Conservation (phyloP, 345 rosid species). For the Eutrema yunnanense region DNA sequence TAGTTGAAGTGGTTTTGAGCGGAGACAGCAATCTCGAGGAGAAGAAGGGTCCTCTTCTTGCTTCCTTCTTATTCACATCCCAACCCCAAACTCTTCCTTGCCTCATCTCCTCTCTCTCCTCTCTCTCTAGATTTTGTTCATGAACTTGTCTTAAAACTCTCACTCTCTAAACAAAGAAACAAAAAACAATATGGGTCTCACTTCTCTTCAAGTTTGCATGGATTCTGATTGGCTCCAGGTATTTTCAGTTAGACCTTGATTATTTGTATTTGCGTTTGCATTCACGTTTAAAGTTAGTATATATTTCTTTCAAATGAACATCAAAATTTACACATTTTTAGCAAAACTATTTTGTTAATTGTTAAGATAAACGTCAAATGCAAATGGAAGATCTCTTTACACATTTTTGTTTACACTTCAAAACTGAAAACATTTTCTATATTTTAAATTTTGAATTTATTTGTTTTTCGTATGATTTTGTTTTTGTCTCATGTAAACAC, state of each 20-base stretch:
- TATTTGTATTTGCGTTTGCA: not conserved
- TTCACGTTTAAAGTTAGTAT: not conserved
- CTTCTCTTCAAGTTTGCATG: conserved; percentile 86
- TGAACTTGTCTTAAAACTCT: not conserved
- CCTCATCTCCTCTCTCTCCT: not conserved
- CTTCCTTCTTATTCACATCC: conserved; percentile 66
- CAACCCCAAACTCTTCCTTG: conserved; percentile 19
- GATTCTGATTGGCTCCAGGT: conserved; percentile 98
- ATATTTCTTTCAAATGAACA: not conserved
- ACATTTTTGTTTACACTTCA: not conserved
- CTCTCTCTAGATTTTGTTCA: not conserved
- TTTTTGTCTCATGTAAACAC: not conserved
- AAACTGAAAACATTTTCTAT: not conserved
- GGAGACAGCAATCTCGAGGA: conserved; percentile 31
- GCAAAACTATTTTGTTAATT: not conserved
- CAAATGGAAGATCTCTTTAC: not conserved
- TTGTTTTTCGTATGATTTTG: too few species aligned
- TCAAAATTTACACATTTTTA: not conserved
- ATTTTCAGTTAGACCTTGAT: not conserved
- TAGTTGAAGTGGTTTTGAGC: conserved; percentile 9
- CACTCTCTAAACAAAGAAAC: not conserved
- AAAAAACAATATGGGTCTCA: conserved; percentile 44
- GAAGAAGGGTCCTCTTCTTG: conserved; percentile 35
- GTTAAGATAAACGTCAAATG: not conserved
- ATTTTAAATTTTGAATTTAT: not conserved